Conservation (phyloP, 768 basidiomycete species). For the Pisolithus microcarpus region DNA sequence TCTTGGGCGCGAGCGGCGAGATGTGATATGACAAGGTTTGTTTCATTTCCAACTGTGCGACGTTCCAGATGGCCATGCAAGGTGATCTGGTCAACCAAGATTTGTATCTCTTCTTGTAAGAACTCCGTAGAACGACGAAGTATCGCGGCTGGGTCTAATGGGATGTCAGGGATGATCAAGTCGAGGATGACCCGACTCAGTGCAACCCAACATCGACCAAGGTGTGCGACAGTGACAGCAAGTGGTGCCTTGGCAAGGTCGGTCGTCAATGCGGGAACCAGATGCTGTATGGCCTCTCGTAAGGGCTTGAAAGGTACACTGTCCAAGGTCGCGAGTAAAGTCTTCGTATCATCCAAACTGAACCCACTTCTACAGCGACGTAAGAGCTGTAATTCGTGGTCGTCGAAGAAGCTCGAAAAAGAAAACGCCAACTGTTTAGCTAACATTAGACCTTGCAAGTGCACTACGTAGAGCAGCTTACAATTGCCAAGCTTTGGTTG, state of each 20-base stretch:
- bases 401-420: constrained; percentile 37
- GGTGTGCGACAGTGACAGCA: constrained; percentile 24
- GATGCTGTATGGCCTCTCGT: constrained; percentile 25
- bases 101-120: constrained; percentile 33
- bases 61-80: constrained; percentile 53
- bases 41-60: constrained; percentile 46
- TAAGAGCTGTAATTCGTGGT: constrained; percentile 11
- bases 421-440: constrained; percentile 35
- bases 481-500: constrained; percentile 35
- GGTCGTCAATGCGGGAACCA: constrained; percentile 22
- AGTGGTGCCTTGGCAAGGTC: constrained; percentile 11
- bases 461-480: constrained; percentile 19
- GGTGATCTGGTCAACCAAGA: constrained; percentile 42
- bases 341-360: constrained; percentile 14
- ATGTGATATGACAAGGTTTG: constrained; percentile 42
- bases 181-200: constrained; percentile 54
- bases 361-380: constrained; percentile 3
- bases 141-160: constrained; percentile 79
- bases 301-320: constrained; percentile 30
- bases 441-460: constrained; percentile 3
- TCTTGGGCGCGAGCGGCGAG: constrained; percentile 34
- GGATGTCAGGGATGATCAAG: constrained; percentile 74
- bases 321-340: constrained; percentile 27
- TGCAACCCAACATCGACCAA: constrained; percentile 53
- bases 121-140: constrained; percentile 41